Evolutionary conservation across 139 green algal species (phyloP).

Genomic region (Gonium pectorale): DNA sequence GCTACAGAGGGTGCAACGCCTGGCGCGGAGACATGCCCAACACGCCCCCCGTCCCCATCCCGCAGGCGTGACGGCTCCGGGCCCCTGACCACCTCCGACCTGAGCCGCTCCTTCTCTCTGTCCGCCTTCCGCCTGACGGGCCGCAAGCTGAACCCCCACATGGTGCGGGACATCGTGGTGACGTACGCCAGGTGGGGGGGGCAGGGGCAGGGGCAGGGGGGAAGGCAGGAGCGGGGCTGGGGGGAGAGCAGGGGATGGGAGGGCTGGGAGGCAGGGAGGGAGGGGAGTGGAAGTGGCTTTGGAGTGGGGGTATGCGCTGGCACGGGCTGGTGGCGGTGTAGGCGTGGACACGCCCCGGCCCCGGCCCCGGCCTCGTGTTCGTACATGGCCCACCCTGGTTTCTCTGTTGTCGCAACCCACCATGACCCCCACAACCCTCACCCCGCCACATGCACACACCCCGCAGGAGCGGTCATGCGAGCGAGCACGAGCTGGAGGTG

Average conservation of each 20-base stretch:
- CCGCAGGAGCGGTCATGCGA: conserved; percentile 11
- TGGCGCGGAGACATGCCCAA: too few relatives aligned
- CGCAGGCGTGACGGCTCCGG: conserved; percentile 15
- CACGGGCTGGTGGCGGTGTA: too few relatives aligned
- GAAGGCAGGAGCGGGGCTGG: too few relatives aligned
- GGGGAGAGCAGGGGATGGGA: too few relatives aligned
- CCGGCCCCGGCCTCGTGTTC: too few relatives aligned
- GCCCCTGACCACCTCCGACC: conserved; percentile 1
- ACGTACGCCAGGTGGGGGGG: conserved; percentile 24
- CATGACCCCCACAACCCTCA: not conserved
- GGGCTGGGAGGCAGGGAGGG: not conserved
- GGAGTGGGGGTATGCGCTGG: too few relatives aligned
- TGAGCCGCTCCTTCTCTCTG: conserved; percentile 19
- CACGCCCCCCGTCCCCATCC: not conserved
- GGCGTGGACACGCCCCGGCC: too few relatives aligned
- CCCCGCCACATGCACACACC: not conserved
- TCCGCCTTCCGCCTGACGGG: conserved; percentile 21
- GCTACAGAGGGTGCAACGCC: too few relatives aligned
- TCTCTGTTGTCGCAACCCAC: not conserved
- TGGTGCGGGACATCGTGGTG: conserved; percentile 27
- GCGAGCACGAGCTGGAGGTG: conserved; percentile 28
- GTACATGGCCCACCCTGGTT: too few relatives aligned
- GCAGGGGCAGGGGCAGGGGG: not conserved
- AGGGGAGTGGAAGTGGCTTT: too few relatives aligned
- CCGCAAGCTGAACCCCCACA: conserved; percentile 20